phyloP scores from a whole-genome alignment of 805 yeast species.

The Scheffersomyces coipomensis region DNA sequence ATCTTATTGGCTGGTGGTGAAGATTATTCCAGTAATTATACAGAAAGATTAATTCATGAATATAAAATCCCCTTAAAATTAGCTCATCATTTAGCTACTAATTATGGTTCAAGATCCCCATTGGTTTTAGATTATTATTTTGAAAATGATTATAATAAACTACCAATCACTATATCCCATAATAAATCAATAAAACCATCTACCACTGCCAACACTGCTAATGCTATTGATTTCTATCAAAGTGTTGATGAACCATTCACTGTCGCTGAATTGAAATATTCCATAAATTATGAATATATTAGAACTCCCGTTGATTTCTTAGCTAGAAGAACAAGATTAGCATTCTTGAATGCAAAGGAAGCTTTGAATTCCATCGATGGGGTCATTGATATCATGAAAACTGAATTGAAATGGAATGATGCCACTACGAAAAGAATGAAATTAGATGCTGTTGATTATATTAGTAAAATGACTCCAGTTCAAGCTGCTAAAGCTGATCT shows the following conservation, averaged over 20 bases:
- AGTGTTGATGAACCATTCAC: conserved; percentile 81
- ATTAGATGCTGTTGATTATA: conserved; percentile 51
- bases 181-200: conserved; percentile 29
- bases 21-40: conserved; percentile 68
- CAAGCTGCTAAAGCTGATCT: not conserved
- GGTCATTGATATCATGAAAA: conserved; percentile 82
- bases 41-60: conserved; percentile 77
- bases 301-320: conserved; percentile 87
- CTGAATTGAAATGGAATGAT: conserved; percentile 72
- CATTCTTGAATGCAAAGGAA: conserved; percentile 84
- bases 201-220: conserved; percentile 18
- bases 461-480: conserved; percentile 49
- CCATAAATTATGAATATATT: conserved; percentile 77
- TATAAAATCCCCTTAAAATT: conserved; percentile 69
- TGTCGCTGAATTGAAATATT: conserved; percentile 84
- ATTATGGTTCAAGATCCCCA: conserved; percentile 90
- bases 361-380: conserved; percentile 79
- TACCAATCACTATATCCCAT: conserved; percentile 64
- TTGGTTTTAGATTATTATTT: conserved; percentile 61
- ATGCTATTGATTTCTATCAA: conserved; percentile 42
- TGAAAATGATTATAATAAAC: conserved; percentile 51
- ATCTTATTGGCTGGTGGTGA: conserved; percentile 77
- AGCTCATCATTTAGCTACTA: conserved; percentile 78
- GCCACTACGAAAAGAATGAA: conserved; percentile 54
- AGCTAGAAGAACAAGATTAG: conserved; percentile 90